Conservation (phyloP, 768 basidiomycete genomes). For the Chalciporus pseudorubinellus region DNA sequence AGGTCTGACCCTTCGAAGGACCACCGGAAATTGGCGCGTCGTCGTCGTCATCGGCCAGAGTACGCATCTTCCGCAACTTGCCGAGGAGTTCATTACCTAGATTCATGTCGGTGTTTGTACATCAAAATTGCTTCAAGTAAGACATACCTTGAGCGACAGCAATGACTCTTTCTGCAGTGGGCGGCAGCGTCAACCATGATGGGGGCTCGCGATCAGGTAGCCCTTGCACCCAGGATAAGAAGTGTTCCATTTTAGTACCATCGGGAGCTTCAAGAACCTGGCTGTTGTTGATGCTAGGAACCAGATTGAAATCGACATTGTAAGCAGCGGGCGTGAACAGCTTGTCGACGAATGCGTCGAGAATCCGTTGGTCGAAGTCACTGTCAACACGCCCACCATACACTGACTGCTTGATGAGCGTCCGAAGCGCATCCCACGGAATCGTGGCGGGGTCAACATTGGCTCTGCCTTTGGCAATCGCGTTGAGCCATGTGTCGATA, state of each 20-base stretch:
- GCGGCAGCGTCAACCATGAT: constrained; percentile 90
- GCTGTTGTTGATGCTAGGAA: constrained; percentile 57
- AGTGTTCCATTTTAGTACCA: constrained; percentile 89
- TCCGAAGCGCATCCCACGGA: constrained; percentile 94
- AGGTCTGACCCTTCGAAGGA: constrained; percentile 59
- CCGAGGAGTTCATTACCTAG: constrained; percentile 77
- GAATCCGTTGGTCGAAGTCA: constrained; percentile 89
- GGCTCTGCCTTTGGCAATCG: constrained; percentile 79
- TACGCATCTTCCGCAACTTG: constrained; percentile 92
- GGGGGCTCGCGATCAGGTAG: constrained; percentile 94
- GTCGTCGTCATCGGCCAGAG: constrained; percentile 83
- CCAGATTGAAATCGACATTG: constrained; percentile 90
- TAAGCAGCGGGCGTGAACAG: constrained; percentile 88
- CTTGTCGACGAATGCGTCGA: constrained; percentile 90
- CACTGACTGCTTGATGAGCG: constrained; percentile 91
- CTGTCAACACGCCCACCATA: constrained; percentile 95
- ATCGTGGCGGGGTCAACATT: constrained; percentile 91
- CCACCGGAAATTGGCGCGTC: constrained; percentile 49
- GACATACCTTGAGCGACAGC: constrained; percentile 81
- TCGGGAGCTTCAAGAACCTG: constrained; percentile 75
- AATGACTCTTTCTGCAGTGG: constrained; percentile 89
- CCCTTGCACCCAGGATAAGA: constrained; percentile 83
- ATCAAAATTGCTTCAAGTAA: not conserved
- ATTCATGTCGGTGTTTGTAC: constrained; percentile 4
- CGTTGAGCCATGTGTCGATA: constrained; percentile 86